A percentile compares a stretch with the other conserved stretches of the same genome.
Conservation (phyloP, 2,329 filamentous ascomycete species). For the Botrytis hyacinthi region DNA sequence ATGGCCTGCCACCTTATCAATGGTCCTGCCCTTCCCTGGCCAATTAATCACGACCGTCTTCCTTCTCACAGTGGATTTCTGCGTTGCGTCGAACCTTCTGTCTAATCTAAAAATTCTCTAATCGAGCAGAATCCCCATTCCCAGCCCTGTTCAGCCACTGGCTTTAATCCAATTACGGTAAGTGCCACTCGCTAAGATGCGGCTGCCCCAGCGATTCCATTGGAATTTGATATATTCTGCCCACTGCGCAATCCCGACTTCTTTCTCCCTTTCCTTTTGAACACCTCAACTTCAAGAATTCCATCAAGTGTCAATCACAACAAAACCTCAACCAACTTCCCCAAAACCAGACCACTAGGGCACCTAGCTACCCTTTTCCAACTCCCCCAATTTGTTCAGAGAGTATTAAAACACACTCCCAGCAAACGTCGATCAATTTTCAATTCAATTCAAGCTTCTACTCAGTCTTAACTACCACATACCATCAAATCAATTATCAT, state of each 20-base stretch:
- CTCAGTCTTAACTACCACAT: constrained; percentile 45
- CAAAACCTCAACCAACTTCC: constrained; percentile 35
- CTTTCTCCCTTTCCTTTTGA: constrained; percentile 30
- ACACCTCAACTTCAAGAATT: constrained; percentile 33
- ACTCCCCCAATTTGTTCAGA: constrained; percentile 65
- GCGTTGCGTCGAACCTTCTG: neutral
- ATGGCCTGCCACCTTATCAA: neutral
- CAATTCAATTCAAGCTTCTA: constrained; percentile 50
- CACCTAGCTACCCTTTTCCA: constrained; percentile 82
- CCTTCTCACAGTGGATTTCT: neutral
- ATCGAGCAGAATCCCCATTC: neutral
- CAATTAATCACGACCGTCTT: neutral
- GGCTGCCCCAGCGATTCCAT: constrained; percentile 23
- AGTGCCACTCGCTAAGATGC: constrained; percentile 27
- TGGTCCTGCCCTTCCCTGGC: neutral
- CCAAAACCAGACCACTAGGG: constrained; percentile 62
- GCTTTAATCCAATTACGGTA: constrained; percentile 19
- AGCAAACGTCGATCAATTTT: constrained; percentile 44
- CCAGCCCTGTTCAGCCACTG: constrained; percentile 17
- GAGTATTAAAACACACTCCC: constrained; percentile 48
- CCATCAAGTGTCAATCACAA: constrained; percentile 37
- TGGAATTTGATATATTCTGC: constrained; percentile 31
- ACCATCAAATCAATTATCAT: constrained; percentile 44
- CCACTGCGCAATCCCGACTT: constrained; percentile 26
- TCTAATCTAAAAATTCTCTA: neutral